Evolutionary conservation across 352 stramenopile species (phyloP).

Genomic region (Pythium phragmitis): DNA sequence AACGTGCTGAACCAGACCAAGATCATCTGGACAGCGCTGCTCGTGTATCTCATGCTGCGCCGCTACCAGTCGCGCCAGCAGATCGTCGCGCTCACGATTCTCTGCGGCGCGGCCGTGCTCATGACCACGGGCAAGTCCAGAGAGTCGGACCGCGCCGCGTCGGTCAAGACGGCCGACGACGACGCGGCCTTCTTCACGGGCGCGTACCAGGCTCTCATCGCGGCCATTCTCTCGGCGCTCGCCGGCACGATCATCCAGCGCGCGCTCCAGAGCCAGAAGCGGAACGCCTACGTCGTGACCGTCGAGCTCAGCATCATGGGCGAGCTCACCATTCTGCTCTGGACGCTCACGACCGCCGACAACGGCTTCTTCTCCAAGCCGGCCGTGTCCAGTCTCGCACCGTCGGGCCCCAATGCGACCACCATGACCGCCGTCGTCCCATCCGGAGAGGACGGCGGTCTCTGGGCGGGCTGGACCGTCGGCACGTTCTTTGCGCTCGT

Average conservation of each 20-base stretch:
- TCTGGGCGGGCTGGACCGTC: slow-evolving; percentile 75
- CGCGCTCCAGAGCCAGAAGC: slow-evolving; percentile 63
- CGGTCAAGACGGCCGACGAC: slow-evolving; percentile 3
- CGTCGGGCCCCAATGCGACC: neutral
- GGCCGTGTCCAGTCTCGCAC: neutral
- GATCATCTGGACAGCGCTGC: slow-evolving; percentile 84
- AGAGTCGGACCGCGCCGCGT: neutral
- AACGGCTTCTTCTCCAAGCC: slow-evolving; percentile 29
- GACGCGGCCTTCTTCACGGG: slow-evolving; percentile 63
- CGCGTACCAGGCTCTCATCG: slow-evolving; percentile 72
- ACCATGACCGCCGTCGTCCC: slow-evolving; percentile 9
- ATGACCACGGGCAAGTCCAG: slow-evolving; percentile 54
- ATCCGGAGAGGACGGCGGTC: slow-evolving; percentile 12
- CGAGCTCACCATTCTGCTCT: slow-evolving; percentile 54
- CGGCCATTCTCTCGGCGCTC: slow-evolving; percentile 66
- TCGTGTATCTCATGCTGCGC: slow-evolving; percentile 79
- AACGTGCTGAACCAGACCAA: slow-evolving; percentile 89
- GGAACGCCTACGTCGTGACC: slow-evolving; percentile 81
- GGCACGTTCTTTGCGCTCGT: slow-evolving; percentile 65
- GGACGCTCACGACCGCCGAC: slow-evolving; percentile 43
- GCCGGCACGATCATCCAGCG: slow-evolving; percentile 78
- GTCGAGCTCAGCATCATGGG: slow-evolving; percentile 74
- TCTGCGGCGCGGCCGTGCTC: slow-evolving; percentile 71
- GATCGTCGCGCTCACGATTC: slow-evolving; percentile 61
- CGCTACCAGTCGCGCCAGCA: slow-evolving; percentile 69